phyloP scores from a whole-genome alignment of 2,329 filamentous ascomycete species.

The Zymoseptoria brevis region DNA sequence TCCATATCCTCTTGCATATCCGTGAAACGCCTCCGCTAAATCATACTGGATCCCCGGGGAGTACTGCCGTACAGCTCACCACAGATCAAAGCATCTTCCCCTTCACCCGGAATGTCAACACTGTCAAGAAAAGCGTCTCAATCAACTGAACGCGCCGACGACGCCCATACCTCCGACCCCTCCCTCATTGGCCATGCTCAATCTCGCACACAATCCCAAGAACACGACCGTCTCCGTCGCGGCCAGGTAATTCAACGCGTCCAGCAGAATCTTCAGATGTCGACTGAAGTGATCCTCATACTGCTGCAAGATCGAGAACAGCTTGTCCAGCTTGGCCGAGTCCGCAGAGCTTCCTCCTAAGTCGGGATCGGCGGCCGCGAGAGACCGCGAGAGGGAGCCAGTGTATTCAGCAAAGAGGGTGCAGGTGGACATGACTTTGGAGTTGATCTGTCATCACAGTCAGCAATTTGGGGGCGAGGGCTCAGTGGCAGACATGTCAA shows the following conservation, averaged over 20 bases:
- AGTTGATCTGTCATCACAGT: slow-evolving; percentile 64
- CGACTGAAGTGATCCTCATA: slow-evolving; percentile 91
- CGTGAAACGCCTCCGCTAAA: slow-evolving; percentile 11
- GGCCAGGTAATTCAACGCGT: slow-evolving; percentile 93
- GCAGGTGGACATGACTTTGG: slow-evolving; percentile 93
- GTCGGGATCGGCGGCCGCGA: slow-evolving; percentile 77
- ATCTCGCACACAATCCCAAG: slow-evolving; percentile 72
- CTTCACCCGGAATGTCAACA: neutral
- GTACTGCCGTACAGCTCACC: neutral
- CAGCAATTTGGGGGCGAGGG: slow-evolving; percentile 1
- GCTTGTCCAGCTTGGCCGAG: slow-evolving; percentile 57
- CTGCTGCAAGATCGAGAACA: slow-evolving; percentile 80
- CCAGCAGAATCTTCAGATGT: slow-evolving; percentile 86
- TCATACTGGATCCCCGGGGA: neutral
- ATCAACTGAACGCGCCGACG: neutral
- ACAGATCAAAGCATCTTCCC: neutral
- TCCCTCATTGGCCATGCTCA: slow-evolving; percentile 75
- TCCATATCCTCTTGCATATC: neutral
- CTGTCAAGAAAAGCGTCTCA: neutral
- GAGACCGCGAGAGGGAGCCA: slow-evolving; percentile 72
- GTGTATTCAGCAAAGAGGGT: slow-evolving; percentile 90
- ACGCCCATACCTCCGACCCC: slow-evolving; percentile 18
- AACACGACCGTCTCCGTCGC: slow-evolving; percentile 95
- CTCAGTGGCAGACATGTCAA: neutral
- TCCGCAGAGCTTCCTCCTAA: slow-evolving; percentile 43